Evolutionary conservation across 208 protist species (phyloP), one percentile per base, ranked within the genome.

Genomic region (Naegleria fowleri): DNA sequence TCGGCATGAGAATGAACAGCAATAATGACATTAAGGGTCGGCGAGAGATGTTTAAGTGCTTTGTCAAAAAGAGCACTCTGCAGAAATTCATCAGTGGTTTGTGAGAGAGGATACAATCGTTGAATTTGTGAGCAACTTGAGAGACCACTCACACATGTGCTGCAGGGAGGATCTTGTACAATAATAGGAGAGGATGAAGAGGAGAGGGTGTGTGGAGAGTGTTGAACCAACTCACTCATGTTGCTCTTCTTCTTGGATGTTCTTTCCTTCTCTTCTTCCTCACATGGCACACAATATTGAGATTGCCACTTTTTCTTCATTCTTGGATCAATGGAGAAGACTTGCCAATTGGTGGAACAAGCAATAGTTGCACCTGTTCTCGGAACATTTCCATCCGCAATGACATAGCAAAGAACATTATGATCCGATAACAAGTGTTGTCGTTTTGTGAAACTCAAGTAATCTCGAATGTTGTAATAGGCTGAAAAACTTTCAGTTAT

Each of bases 1-100:
- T 84, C 38, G 39, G 76, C 76, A 84, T 84, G 76, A 16, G 76
- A 84, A 84, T 84, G 76, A 33, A 84, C 76, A 2, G 76, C 76
- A 19, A 84, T 33, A 33, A 84, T 40, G 29, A 84, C 29, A 33
- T 33, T 41, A 15, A 84, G 29, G n/a, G 5, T 33, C n/a, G 29
- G 29, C 11, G 19, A 25, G 11, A 79, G 19, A 3, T 15, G 22
- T 67, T 67, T 67, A 29, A 67, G 55, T 4, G 51, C 5, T 58
- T 67, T 67, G 11, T 67, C 19, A 29, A 67, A 67, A 67, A 67
- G 11, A 67, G 2, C 3, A 19, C 19, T 67, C 22, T 67, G 55
- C 3, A 67, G 13, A 67, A 67, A 67, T 67, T 67, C 55, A 67
- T 15, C 22, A 4, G 19, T 67, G 1, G 55, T 67, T 13, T 29